Conservation (phyloP, 768 basidiomycete species). For the Trichaptum fuscoviolaceum region DNA sequence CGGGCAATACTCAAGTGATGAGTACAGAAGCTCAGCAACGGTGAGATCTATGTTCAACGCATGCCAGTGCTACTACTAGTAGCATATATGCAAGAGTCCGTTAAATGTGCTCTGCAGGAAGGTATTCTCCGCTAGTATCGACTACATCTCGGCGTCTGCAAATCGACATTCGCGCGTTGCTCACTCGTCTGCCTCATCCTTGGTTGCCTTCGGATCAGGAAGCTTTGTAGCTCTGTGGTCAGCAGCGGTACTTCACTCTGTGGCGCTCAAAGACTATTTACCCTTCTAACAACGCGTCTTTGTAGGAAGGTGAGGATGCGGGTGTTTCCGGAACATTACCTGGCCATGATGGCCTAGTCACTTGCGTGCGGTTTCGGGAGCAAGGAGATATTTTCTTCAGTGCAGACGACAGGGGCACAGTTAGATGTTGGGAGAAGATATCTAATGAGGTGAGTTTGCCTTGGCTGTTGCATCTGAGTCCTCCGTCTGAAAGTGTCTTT, state of each 20-base stretch:
- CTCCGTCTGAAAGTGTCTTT: conserved; percentile 18
- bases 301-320: conserved; percentile 41
- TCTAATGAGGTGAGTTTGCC: conserved; percentile 30
- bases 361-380: conserved; percentile 59
- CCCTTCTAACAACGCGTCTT: conserved; percentile 6
- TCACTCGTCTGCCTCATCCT: conserved; percentile 25
- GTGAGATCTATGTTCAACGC: background rate
- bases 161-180: conserved; percentile 42
- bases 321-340: conserved; percentile 68
- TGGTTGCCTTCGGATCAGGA: conserved; percentile 55
- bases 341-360: conserved; percentile 70
- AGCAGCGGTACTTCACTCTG: conserved; percentile 33
- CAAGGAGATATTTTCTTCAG: conserved; percentile 49
- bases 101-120: background rate
- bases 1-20: background rate
- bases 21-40: background rate
- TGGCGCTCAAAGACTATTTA: conserved; percentile 5
- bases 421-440: conserved; percentile 55
- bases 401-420: conserved; percentile 69
- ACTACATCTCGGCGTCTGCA: conserved; percentile 43
- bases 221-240: conserved; percentile 59
- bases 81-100: background rate
- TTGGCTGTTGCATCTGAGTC: conserved; percentile 22
- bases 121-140: conserved; percentile 12
- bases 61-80: no score